Evolutionary conservation across 192 early-diverging fungal species (phyloP), one percentile per base, ranked within the genome.

Genomic region (Umbelopsis sp.): DNA sequence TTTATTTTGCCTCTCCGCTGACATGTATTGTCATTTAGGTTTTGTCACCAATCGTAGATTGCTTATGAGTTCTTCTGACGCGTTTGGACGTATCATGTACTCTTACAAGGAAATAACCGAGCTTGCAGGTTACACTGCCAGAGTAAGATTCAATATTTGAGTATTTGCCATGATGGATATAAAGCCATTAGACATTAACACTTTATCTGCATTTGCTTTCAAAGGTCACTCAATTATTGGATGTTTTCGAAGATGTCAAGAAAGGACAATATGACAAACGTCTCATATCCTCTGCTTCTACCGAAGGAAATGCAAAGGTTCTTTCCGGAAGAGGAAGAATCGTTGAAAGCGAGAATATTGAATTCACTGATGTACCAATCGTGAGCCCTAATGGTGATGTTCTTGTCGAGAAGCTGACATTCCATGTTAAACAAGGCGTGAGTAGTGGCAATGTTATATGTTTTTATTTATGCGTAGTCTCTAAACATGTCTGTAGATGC

Each of bases 361-460:
- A 94, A 72, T 99, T 99, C 72, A 77, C 84, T 55, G 86, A 94
- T 75, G 93, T 97, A 7, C 97, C 97, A 10, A 93, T 99, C 69
- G 92, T 97, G 1, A 93, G 94, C 10, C 97, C 95, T 23, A 95
- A 93, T 78, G 96, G 97, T 45, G 96, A 99, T 84, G 88, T 97
- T 21, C 86, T 98, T 23, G 87, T 98, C 33, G 89, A 88, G 61
- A 86, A 90, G 67, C 80, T 99, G 68, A 90, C 76, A 64, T 97
- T 99, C 87, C 86, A 91, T 71, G 91, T 98, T 46, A 90, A 88
- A 71, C 91, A 95, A 16, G 96, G 97, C 41, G 78, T 80, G 67
- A 69, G 70, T 58, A 46, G 2, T 55, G 48, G 48, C 7, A n/a
- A 48, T 33, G 18, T 0, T 21, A n/a, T n/a, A 3, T 10, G 2